phyloP scores from a whole-genome alignment of 306 rosid genomes.

The Arachis hypogaea region DNA sequence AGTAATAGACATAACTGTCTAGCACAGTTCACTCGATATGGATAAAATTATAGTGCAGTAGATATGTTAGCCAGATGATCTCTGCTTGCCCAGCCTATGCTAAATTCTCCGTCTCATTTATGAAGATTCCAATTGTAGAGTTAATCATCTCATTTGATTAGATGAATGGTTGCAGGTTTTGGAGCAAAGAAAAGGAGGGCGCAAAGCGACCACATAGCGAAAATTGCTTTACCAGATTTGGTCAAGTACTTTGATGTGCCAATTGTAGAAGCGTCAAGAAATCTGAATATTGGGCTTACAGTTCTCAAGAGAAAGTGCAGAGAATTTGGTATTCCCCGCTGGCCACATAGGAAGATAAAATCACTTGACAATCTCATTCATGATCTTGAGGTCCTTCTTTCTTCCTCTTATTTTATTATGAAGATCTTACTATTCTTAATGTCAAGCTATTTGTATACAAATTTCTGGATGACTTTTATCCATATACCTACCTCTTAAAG shows the following conservation, averaged over 20 bases:
- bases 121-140: slow-evolving; percentile 33
- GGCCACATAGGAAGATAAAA: slow-evolving; percentile 96
- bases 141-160: slow-evolving; percentile 39
- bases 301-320: slow-evolving; percentile 90
- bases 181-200: slow-evolving; percentile 74
- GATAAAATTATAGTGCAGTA: slow-evolving; percentile 16
- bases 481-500: slow-evolving; percentile 7
- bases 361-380: slow-evolving; percentile 86
- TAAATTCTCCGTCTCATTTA: background rate
- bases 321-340: slow-evolving; percentile 90
- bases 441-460: background rate
- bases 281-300: slow-evolving; percentile 79
- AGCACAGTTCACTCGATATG: slow-evolving; percentile 19
- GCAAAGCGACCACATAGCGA: slow-evolving; percentile 65
- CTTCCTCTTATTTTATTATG: slow-evolving; percentile 10
- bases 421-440: slow-evolving; percentile 32
- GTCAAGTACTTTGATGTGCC: slow-evolving; percentile 83
- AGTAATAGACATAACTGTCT: slow-evolving; percentile 11
- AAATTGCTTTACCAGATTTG: slow-evolving; percentile 72
- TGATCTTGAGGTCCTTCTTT: slow-evolving; percentile 78
- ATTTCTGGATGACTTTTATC: slow-evolving; percentile 9
- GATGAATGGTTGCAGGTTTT: slow-evolving; percentile 52
- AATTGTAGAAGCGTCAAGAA: slow-evolving; percentile 79
- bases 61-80: slow-evolving; percentile 17
- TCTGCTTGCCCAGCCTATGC: slow-evolving; percentile 3